These are phyloP conservation scores for Debaryomycetaceae sp. DNA, from an alignment of 1,139 yeast species.

Conservation along the genomic window DNA sequence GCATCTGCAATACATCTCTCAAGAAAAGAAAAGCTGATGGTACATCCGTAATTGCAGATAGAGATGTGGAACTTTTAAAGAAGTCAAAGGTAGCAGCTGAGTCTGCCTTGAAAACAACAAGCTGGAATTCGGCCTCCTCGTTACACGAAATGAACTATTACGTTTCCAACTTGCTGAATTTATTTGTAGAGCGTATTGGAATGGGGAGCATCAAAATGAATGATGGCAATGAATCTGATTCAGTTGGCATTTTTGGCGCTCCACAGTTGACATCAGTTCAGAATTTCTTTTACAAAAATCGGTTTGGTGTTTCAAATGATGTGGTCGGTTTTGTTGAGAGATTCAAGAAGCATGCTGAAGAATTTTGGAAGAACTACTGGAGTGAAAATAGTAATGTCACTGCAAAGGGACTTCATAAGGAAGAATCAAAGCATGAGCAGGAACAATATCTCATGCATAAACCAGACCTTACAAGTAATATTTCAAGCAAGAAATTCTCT, in stretches of 20 bases:
- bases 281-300: constrained; percentile 49
- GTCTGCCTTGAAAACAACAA: constrained; percentile 45
- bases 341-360: constrained; percentile 27
- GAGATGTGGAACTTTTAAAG: constrained; percentile 38
- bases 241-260: constrained; percentile 50
- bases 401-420: constrained; percentile 27
- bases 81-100: constrained; percentile 43
- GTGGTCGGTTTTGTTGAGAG: constrained; percentile 22
- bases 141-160: constrained; percentile 65
- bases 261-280: constrained; percentile 56
- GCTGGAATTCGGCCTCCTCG: constrained; percentile 55
- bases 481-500: neutral
- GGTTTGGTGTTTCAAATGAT: constrained; percentile 35
- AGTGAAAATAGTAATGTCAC: constrained; percentile 34
- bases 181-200: constrained; percentile 38
- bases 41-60: constrained; percentile 21
- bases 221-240: constrained; percentile 14
- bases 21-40: constrained; percentile 27
- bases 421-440: constrained; percentile 19
- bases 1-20: constrained; percentile 46
- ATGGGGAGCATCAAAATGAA: constrained; percentile 31
- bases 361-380: constrained; percentile 57
- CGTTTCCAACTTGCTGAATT: constrained; percentile 39
- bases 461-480: constrained; percentile 7
- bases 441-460: constrained; percentile 12